A percentile compares a stretch with the other conserved stretches of the same genome.
Evolutionary conservation across 768 basidiomycete species (phyloP).

Genomic region (Sistotremastrum niveocremeum): DNA sequence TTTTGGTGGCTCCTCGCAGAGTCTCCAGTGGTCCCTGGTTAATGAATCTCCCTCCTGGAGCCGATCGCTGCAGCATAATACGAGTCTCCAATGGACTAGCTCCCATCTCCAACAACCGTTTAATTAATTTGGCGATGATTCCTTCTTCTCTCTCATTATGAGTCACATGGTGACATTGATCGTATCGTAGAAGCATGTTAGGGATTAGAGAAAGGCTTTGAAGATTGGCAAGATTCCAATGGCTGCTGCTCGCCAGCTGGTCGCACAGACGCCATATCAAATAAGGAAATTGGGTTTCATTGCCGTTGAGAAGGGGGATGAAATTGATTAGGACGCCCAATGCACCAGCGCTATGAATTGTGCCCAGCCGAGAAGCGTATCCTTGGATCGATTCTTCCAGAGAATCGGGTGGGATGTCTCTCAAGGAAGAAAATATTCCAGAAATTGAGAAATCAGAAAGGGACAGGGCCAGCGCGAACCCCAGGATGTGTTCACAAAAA

Average conservation of each 20-base stretch:
- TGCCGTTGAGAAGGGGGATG: slow-evolving; percentile 21
- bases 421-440: slow-evolving; percentile 39
- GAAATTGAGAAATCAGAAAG: slow-evolving; percentile 49
- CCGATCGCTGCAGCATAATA: slow-evolving; percentile 37
- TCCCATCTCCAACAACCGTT: slow-evolving; percentile 65
- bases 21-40: slow-evolving; percentile 58
- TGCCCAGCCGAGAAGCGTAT: slow-evolving; percentile 25
- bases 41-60: slow-evolving; percentile 22
- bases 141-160: slow-evolving; percentile 18
- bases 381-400: slow-evolving; percentile 30
- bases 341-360: slow-evolving; percentile 46
- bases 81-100: slow-evolving; percentile 51
- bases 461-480: slow-evolving; percentile 55
- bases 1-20: slow-evolving; percentile 56
- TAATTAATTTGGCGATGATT: slow-evolving; percentile 50
- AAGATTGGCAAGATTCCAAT: slow-evolving; percentile 58
- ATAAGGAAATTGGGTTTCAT: slow-evolving; percentile 32
- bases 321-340: slow-evolving; percentile 47
- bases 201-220: slow-evolving; percentile 36
- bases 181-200: slow-evolving; percentile 12
- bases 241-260: slow-evolving; percentile 40
- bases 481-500: slow-evolving; percentile 43
- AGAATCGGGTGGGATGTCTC: slow-evolving; percentile 21
- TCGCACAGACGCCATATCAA: slow-evolving; percentile 50
- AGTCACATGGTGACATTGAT: slow-evolving; percentile 3